Evolutionary conservation across 1,284 basidiomycete genomes (phyloP), one percentile per base, ranked within the genome.

Genomic region (Leucoagaricus sp.): DNA sequence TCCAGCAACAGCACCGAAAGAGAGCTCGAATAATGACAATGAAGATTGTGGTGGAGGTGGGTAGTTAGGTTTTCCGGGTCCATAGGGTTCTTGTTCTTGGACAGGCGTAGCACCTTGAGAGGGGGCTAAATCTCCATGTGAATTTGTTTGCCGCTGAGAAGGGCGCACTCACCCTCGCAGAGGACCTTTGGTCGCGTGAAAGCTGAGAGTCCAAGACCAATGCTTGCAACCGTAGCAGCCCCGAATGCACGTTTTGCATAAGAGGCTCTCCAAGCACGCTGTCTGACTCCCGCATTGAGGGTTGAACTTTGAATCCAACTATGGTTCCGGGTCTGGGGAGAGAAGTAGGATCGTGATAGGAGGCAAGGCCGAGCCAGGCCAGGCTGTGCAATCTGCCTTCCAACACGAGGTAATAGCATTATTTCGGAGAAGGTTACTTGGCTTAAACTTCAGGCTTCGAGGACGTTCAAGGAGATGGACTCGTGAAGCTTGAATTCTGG

Each of bases 1-100:
- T 2, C 95, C 94, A 58, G 87, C 86, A 1, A 91, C 84, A 12
- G 93, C 91, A 29, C 96, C 95, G 67, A 98, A 97, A 0, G 86
- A 80, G 45, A 98, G 84, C 66, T 96, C 86, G 67, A 91, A 92
- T n/a, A 86, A 60, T 60, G 86, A 90, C 26, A 96, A 78, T 1
- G 83, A 81, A 34, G 91, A 93, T 50, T 77, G 65, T 1, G 91
- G 87, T 1, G 81, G 83, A 17, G 84, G 80, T 0, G 82, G 80
- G 8, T 74, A 61, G 12, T 58, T 57, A 6, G 53, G 53, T 46
- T 59, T 56, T 23, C 10, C 51, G 19, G 25, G 38, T 3, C 23
- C 54, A 21, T 6, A 9, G 19, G 42, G n/a, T 19, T 28, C 28
- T 29, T 50, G 28, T n/a, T 46, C 42, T n/a, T 19, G 23, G 17